Evolutionary conservation across 2,329 filamentous ascomycete genomes (phyloP).

Genomic region (Lachnellula willkommii): DNA sequence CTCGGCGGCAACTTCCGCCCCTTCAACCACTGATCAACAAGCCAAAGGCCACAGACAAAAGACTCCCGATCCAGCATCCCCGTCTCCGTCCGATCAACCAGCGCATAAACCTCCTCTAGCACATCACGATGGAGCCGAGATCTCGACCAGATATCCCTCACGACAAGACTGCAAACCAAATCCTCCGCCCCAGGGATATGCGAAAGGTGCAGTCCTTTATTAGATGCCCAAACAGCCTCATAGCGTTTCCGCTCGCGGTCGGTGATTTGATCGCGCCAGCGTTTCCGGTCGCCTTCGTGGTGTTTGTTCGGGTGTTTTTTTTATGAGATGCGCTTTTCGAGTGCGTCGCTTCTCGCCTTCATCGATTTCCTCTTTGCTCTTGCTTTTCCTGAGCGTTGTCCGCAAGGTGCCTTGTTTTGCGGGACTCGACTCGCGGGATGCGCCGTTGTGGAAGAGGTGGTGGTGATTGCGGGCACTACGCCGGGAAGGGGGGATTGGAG

Average conservation of each 20-base stretch:
- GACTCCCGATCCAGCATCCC: conserved; percentile 61
- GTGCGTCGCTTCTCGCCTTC: conserved; percentile 46
- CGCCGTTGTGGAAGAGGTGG: conserved; percentile 33
- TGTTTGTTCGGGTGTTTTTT: conserved; percentile 68
- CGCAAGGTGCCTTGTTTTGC: conserved; percentile 47
- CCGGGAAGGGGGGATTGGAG: conserved; percentile 31
- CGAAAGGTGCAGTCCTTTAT: conserved; percentile 52
- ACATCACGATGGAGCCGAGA: conserved; percentile 63
- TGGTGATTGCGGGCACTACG: conserved; percentile 31
- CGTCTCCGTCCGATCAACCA: conserved; percentile 55
- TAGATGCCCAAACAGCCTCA: conserved; percentile 80
- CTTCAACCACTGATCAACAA: conserved; percentile 74
- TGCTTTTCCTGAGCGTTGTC: conserved; percentile 59
- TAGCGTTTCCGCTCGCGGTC: conserved; percentile 71
- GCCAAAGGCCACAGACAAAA: conserved; percentile 79
- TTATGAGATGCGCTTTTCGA: conserved; percentile 51
- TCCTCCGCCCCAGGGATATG: conserved; percentile 33
- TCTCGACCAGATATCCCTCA: conserved; percentile 69
- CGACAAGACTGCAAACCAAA: conserved; percentile 62
- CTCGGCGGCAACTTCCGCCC: conserved; percentile 70
- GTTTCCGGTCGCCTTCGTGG: conserved; percentile 67
- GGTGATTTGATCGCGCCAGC: conserved; percentile 72
- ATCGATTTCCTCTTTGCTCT: conserved; percentile 49
- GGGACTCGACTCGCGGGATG: conserved; percentile 26
- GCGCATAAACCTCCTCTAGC: conserved; percentile 69